phyloP scores from a whole-genome alignment of 768 basidiomycete genomes.

The Sarcodon aspratus region DNA sequence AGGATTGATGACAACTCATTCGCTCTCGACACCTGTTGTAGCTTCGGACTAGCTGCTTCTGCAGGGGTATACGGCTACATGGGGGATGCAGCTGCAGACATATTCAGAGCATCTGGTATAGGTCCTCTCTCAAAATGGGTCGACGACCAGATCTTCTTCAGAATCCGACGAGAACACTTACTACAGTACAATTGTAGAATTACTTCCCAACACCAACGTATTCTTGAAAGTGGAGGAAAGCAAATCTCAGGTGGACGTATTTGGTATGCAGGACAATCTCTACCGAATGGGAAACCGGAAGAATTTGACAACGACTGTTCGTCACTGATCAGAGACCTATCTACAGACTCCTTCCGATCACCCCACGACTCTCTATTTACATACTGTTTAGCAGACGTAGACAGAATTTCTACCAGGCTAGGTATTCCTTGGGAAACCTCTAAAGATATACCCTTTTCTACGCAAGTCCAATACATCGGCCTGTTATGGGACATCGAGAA shows the following conservation, averaged over 20 bases:
- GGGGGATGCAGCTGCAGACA: constrained; percentile 4
- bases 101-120: constrained; percentile 1
- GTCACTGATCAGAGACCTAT: constrained; percentile 11
- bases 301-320: constrained; percentile 23
- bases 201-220: background rate
- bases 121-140: constrained; percentile 8
- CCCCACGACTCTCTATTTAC: constrained; percentile 11
- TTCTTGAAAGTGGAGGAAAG: no score
- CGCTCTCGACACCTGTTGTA: constrained; percentile 2
- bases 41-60: constrained; percentile 1
- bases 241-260: constrained; percentile 2
- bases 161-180: constrained; percentile 5
- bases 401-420: constrained; percentile 18
- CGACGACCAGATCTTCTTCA: constrained; percentile 5
- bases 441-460: constrained; percentile 17
- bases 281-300: constrained; percentile 9
- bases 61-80: constrained; percentile 1
- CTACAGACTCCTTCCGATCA: constrained; percentile 8
- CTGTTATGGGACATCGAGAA: constrained; percentile 19
- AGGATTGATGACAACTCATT: background rate
- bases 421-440: constrained; percentile 21
- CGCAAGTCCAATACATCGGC: constrained; percentile 15
- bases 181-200: constrained; percentile 20
- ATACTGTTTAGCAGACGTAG: constrained; percentile 21
- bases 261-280: constrained; percentile 17